Base-by-base conservation (phyloP, 441 rosid species). In the Pelargonium myrrhifolium region DNA sequence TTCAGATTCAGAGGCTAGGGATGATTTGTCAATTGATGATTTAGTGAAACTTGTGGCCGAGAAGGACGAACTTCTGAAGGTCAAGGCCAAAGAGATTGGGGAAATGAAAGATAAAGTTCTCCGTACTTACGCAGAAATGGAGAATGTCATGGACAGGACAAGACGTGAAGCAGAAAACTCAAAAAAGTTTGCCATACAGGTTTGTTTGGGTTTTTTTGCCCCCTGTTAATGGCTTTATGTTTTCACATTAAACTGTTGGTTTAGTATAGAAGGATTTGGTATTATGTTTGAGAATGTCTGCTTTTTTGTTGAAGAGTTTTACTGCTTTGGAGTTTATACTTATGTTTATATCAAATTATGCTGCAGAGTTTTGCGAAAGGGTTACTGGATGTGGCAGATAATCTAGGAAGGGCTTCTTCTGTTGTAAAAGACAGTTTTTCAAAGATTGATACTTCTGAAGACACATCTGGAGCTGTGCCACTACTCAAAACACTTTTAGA, bases 141-240 rank as follows among this genome's bases (percentile, higher is more conserved):
- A 94, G 80, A 94, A 94, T 79, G 80, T 89, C 51, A 82, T 85
- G 88, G 92, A 79, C 67, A 88, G 97, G 75, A 87, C 91, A 31
- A 86, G 81, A 73, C 95, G 97, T 59, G 93, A 89, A 80, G 84
- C 97, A 1, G 97, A 91, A 71, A 94, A 79, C 79, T 76, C 90
- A 4, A 94, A 89, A 77, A 94, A 89, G 76, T 91, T 85, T 64
- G 93, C 99, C 42, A 71, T 93, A 68, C 97, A 93, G 97, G 99
- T 91, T 64, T 43, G 12, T 35, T 67, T 64, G 39, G 53, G 0
- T 24, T 66, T 51, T 18, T 10, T 4, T 18, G 15, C 21, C 40
- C 45, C 40, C 8, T 14, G 9, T 21, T 53, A 22, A 31, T 65
- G 42, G 67, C 56, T 10, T 9, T 62, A 51, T 72, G 55, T 37